A percentile compares a stretch with the other conserved stretches of the same genome.
Conservation (phyloP, 352 stramenopile species). For the Blastocystis sp. region DNA sequence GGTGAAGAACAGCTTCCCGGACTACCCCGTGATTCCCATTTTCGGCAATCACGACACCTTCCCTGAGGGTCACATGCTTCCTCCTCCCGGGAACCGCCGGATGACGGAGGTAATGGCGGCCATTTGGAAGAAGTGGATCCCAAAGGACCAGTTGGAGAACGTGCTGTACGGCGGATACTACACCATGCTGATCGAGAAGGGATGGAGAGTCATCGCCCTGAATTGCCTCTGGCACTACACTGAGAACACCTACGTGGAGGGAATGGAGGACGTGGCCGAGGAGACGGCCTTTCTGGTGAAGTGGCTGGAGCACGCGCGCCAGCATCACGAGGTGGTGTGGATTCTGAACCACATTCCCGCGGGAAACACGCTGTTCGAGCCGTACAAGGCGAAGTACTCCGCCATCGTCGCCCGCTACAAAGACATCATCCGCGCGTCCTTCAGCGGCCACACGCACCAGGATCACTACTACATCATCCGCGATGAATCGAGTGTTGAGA, state of each 20-base stretch:
- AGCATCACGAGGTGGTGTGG: constrained; percentile 29
- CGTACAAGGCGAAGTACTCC: constrained; percentile 28
- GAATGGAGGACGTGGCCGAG: constrained; percentile 19
- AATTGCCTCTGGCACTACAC: constrained; percentile 45
- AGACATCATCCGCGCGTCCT: constrained; percentile 28
- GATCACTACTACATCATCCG: constrained; percentile 43
- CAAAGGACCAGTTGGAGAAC: constrained; percentile 13
- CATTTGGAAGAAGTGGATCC: constrained; percentile 32
- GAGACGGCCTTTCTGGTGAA: constrained; percentile 16
- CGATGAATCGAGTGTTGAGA: background rate
- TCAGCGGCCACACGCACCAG: constrained; percentile 27
- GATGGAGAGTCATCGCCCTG: constrained; percentile 13
- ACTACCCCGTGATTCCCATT: constrained; percentile 37
- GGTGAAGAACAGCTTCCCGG: constrained; percentile 3
- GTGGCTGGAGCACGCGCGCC: background rate
- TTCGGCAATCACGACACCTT: constrained; percentile 61
- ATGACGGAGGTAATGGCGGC: constrained; percentile 22
- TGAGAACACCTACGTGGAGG: constrained; percentile 17
- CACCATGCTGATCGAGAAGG: constrained; percentile 7
- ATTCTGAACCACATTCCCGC: constrained; percentile 21
- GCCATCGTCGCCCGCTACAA: background rate
- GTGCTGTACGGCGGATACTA: constrained; percentile 35
- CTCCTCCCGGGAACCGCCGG: constrained; percentile 16
- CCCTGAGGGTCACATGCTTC: constrained; percentile 42
- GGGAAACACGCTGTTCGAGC: constrained; percentile 5